phyloP scores from a whole-genome alignment of 768 basidiomycete species.

The Kwoniella bestiolae region DNA sequence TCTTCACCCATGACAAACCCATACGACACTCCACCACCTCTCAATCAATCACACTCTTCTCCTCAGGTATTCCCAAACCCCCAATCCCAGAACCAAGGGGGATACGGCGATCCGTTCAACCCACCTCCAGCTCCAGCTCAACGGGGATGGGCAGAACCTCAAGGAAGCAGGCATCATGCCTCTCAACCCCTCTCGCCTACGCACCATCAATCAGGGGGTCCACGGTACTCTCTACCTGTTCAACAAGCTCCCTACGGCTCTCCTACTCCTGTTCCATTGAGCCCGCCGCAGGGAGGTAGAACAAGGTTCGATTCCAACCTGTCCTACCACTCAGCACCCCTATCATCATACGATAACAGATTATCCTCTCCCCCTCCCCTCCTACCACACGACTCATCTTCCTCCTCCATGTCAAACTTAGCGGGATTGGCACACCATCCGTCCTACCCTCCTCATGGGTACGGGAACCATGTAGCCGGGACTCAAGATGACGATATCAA shows the following conservation, averaged over 20 bases:
- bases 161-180: slow-evolving; percentile 23
- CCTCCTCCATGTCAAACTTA: slow-evolving; percentile 7
- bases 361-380: slow-evolving; percentile 42
- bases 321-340: slow-evolving; percentile 11
- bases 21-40: slow-evolving; percentile 20
- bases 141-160: slow-evolving; percentile 22
- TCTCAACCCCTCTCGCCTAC: slow-evolving; percentile 20
- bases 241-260: slow-evolving; percentile 8
- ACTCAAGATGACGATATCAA: slow-evolving; percentile 43
- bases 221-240: slow-evolving; percentile 18
- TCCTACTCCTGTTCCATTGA: not conserved
- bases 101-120: slow-evolving; percentile 27
- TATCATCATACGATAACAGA: slow-evolving; percentile 31
- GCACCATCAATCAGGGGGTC: slow-evolving; percentile 7
- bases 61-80: slow-evolving; percentile 21
- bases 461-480: slow-evolving; percentile 16
- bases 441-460: slow-evolving; percentile 15
- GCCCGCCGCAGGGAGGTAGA: slow-evolving; percentile 8
- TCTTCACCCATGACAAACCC: slow-evolving; percentile 16
- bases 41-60: slow-evolving; percentile 8
- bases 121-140: slow-evolving; percentile 1
- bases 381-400: slow-evolving; percentile 34
- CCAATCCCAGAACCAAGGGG: not conserved
- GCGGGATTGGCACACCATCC: slow-evolving; percentile 8
- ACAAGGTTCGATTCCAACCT: slow-evolving; percentile 19